Evolutionary conservation across 2,329 filamentous ascomycete species (phyloP).

Genomic region (Exophiala xenobiotica): DNA sequence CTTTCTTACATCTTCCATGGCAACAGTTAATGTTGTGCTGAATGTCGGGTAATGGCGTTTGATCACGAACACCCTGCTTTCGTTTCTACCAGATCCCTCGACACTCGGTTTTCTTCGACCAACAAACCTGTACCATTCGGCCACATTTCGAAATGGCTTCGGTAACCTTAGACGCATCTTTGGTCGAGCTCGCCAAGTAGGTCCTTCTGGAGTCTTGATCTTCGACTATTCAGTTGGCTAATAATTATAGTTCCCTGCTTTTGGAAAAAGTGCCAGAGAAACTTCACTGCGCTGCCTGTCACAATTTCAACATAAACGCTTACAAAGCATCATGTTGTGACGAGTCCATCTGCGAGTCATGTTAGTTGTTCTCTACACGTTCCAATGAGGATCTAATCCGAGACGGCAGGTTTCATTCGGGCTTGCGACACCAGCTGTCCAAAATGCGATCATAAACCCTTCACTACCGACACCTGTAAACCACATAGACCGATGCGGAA

Average conservation of each 20-base stretch:
- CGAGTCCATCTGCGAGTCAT: conserved; percentile 86
- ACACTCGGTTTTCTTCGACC: not conserved
- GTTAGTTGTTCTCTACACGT: conserved; percentile 53
- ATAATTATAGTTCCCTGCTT: conserved; percentile 62
- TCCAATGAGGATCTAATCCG: conserved; percentile 5
- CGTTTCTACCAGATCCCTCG: conserved; percentile 5
- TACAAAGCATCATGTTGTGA: conserved; percentile 93
- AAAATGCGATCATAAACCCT: conserved; percentile 86
- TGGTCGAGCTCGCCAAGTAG: conserved; percentile 32
- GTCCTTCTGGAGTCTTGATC: conserved; percentile 1
- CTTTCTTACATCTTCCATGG: not conserved
- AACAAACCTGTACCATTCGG: not conserved
- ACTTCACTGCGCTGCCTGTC: conserved; percentile 90
- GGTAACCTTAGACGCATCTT: conserved; percentile 17
- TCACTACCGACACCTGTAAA: conserved; percentile 82
- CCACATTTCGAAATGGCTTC: conserved; percentile 19
- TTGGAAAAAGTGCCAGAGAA: conserved; percentile 92
- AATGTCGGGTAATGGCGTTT: conserved; percentile 13
- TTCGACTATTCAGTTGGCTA: not conserved
- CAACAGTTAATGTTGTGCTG: not conserved
- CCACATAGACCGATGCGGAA: conserved; percentile 88
- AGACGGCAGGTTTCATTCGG: conserved; percentile 21
- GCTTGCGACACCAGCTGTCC: conserved; percentile 78
- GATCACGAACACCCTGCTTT: conserved; percentile 7
- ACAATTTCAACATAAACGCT: conserved; percentile 83